Base-by-base conservation (phyloP, 768 basidiomycete species). In the Calocybe gangraenosa region DNA sequence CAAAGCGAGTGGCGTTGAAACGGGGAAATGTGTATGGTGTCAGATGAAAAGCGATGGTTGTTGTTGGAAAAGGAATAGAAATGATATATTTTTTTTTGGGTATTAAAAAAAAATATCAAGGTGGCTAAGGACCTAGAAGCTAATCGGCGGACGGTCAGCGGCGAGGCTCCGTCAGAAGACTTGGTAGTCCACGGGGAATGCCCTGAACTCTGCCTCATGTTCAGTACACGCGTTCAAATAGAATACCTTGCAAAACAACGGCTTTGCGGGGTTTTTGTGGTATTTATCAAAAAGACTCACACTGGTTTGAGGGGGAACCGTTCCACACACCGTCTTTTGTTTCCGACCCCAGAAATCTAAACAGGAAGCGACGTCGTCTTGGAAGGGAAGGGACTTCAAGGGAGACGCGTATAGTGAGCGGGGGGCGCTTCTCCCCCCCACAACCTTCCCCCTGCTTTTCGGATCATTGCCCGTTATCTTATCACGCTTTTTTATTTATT, bases 171-270 rank as follows among this genome's bases (percentile, higher is more conserved):
- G 57, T 53, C 53, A 46, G 53, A 53, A 58, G 56, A 50, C 40
- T 49, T 25, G 45, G 43, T 53, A 48, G 55, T 59, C 56, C 65
- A 65, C 64, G 64, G 63, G 67, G 68, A 68, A 64, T 63, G 61
- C 66, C 68, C 69, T 64, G 57, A 18, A 5, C 14, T 7, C 51
- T 68, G 76, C 77, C 75, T 78, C 77, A 73, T 79, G 76, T 76
- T 69, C 53, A 72, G 66, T 56, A 65, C 74, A 74, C 73, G 71
- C 68, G 71, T 67, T 64, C 56, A 58, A 60, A 62, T 63, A 63
- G 53, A 45, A 48, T 45, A 23, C 31, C 47, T 39, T 34, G 41
- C 51, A 49, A 40, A n/a, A n/a, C n/a, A n/a, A n/a, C n/a, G n/a
- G n/a, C n/a, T n/a, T n/a, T n/a, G n/a, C n/a, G n/a, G n/a, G n/a